A percentile compares a stretch with the other conserved stretches of the same genome.
Conservation (phyloP, 805 yeast genomes). For the Myxozyma sirexii region DNA sequence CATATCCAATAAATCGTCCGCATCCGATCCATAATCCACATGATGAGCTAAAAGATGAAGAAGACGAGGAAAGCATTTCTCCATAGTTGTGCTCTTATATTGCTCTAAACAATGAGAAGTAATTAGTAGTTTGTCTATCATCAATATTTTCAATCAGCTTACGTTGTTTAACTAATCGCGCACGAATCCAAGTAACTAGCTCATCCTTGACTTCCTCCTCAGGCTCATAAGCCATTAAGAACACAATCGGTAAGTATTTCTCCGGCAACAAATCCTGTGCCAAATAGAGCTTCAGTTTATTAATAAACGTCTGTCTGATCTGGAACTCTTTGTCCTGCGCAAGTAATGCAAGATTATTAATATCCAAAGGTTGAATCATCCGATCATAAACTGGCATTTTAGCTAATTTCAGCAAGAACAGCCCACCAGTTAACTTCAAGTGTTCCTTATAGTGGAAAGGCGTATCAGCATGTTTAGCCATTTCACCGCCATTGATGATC, state of each 20-base stretch:
- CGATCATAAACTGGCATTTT: constrained; percentile 55
- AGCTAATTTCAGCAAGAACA: constrained; percentile 64
- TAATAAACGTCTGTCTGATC: constrained; percentile 59
- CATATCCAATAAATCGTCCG: constrained; percentile 47
- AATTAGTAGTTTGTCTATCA: not conserved
- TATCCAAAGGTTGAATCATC: constrained; percentile 54
- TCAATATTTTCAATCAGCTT: not conserved
- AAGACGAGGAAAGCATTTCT: constrained; percentile 66
- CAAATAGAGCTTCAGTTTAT: constrained; percentile 54
- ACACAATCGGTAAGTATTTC: constrained; percentile 65
- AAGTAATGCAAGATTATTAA: constrained; percentile 57
- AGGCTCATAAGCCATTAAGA: constrained; percentile 80
- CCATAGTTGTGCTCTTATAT: constrained; percentile 50
- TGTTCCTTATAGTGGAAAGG: constrained; percentile 63
- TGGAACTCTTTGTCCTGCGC: constrained; percentile 66
- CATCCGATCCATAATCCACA: constrained; percentile 51
- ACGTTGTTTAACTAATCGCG: constrained; percentile 48
- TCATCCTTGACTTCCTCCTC: constrained; percentile 52
- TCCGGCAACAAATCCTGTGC: constrained; percentile 60
- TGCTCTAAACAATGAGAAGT: constrained; percentile 12
- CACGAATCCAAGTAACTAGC: constrained; percentile 70
- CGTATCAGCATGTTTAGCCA: constrained; percentile 49
- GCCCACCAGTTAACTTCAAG: constrained; percentile 69
- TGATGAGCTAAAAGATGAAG: constrained; percentile 76
- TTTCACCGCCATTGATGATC: constrained; percentile 77